Percentiles rank a stretch among this genome's conserved stretches.
These are phyloP conservation scores for Saturnispora ahearnii DNA, from an alignment of 805 yeast species.

Conservation along the genomic window DNA sequence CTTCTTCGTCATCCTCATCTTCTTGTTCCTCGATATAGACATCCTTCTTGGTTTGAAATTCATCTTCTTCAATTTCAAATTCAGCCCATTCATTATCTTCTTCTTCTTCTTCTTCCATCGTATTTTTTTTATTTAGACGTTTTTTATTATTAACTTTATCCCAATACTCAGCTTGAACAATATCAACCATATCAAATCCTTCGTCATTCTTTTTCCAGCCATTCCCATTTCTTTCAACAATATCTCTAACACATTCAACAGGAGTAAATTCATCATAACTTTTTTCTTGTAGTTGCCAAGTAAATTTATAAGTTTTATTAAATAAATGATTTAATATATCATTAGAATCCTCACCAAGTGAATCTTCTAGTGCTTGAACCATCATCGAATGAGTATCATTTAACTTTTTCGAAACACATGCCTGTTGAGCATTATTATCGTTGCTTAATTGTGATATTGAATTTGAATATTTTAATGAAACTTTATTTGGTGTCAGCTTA, in stretches of 20 bases:
- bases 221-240: conserved; percentile 53
- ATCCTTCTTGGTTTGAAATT: background rate
- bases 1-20: background rate
- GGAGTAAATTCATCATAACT: conserved; percentile 47
- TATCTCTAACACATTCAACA: conserved; percentile 63
- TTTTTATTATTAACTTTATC: conserved; percentile 4
- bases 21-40: background rate
- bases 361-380: conserved; percentile 10
- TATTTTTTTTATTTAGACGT: background rate
- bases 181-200: conserved; percentile 34
- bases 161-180: conserved; percentile 19
- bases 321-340: conserved; percentile 18
- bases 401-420: background rate
- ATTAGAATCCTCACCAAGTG: conserved; percentile 4
- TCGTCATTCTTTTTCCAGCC: conserved; percentile 53
- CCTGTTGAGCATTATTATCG: background rate
- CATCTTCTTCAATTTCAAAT: conserved; percentile 6
- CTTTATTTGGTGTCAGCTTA: background rate
- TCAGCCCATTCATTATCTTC: conserved; percentile 8
- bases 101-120: background rate
- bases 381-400: conserved; percentile 9
- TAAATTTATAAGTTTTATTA: conserved; percentile 25
- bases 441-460: background rate
- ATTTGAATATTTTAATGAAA: background rate
- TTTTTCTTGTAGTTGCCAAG: conserved; percentile 23